A percentile compares a stretch with the other conserved stretches of the same genome.
Conservation (phyloP, 345 rosid genomes). For the Populus simonii region DNA sequence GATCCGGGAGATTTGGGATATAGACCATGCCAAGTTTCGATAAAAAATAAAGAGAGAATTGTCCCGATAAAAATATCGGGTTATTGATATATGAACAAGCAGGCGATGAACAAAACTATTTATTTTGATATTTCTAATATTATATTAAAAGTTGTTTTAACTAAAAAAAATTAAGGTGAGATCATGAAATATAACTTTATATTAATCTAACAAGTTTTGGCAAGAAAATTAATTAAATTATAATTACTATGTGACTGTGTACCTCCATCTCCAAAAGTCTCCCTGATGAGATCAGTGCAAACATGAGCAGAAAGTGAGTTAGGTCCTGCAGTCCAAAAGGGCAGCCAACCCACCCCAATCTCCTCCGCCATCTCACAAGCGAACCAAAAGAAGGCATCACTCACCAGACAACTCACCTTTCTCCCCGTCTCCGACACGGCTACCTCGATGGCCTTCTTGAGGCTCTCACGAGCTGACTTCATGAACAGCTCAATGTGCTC, state of each 20-base stretch:
- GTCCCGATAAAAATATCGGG: too few relatives aligned
- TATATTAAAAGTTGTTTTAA: not conserved
- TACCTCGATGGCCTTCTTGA: constrained; percentile 28
- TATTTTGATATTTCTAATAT: too few relatives aligned
- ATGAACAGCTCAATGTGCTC: constrained; percentile 42
- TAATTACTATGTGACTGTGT: not conserved
- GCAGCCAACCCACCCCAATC: constrained; percentile 20
- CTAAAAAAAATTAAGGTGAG: not conserved
- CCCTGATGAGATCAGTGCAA: constrained; percentile 27
- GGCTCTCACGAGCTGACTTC: constrained; percentile 27
- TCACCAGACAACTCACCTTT: constrained; percentile 34
- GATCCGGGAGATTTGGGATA: too few relatives aligned
- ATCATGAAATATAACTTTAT: too few relatives aligned
- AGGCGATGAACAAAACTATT: constrained; percentile 8
- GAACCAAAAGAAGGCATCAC: constrained; percentile 36
- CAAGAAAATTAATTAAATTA: too few relatives aligned
- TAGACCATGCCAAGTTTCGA: too few relatives aligned
- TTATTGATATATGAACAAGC: too few relatives aligned
- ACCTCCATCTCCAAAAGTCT: constrained; percentile 11
- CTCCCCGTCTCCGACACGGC: constrained; percentile 34
- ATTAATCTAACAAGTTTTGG: too few relatives aligned
- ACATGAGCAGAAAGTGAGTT: constrained; percentile 20
- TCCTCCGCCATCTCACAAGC: constrained; percentile 24
- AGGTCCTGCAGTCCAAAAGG: constrained; percentile 21
- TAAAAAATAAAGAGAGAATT: too few relatives aligned